These are phyloP conservation scores for Coccomyxa subellipsoidea DNA, from an alignment of 163 green algal species.

Conservation along the genomic window DNA sequence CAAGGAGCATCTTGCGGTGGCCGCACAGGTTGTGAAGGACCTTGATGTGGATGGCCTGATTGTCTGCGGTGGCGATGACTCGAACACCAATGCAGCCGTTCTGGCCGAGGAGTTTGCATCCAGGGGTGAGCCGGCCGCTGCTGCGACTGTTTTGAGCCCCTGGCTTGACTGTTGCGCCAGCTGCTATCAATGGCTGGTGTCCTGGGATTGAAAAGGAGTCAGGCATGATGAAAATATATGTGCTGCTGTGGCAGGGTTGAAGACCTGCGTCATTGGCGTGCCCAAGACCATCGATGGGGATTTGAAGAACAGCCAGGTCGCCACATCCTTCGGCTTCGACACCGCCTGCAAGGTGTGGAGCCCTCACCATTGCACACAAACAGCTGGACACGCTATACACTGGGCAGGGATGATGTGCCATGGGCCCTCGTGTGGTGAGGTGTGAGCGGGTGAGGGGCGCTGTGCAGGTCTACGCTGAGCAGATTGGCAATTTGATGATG, in stretches of 20 bases:
- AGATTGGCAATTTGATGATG: conserved; percentile 67
- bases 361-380: neutral
- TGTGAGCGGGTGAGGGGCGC: neutral
- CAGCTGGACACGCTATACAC: neutral
- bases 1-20: conserved; percentile 42
- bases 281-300: conserved; percentile 77
- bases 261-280: conserved; percentile 49
- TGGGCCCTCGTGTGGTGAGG: neutral
- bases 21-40: conserved; percentile 12
- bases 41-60: conserved; percentile 59
- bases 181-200: too few species aligned
- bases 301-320: conserved; percentile 57
- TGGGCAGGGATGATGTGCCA: neutral
- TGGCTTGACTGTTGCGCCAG: too few species aligned
- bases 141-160: too few species aligned
- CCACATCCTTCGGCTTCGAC: conserved; percentile 71
- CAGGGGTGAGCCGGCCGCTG: conserved; percentile 13
- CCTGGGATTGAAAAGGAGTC: too few species aligned
- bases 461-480: conserved; percentile 53
- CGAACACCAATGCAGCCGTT: conserved; percentile 66
- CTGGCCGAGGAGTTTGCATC: conserved; percentile 62
- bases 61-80: conserved; percentile 67
- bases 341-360: conserved; percentile 54
- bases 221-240: too few species aligned
- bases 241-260: conserved; percentile 7